Conservation (phyloP, 208 protist genomes). For the Acanthamoeba royreba region DNA sequence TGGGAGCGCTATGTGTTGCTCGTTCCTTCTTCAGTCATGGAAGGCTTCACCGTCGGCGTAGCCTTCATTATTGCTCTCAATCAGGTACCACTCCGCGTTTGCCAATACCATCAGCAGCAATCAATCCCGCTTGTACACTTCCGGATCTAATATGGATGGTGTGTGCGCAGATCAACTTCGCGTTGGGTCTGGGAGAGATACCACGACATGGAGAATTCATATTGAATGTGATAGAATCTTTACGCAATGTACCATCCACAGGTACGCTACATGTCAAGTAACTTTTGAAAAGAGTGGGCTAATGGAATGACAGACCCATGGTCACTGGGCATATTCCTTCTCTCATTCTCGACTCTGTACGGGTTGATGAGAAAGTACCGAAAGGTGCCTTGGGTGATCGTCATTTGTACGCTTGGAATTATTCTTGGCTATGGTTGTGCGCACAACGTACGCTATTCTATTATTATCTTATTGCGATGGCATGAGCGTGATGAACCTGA, state of each 20-base stretch:
- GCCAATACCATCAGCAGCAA: too few relatives aligned
- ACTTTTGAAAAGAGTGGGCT: too few relatives aligned
- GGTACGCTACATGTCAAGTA: too few relatives aligned
- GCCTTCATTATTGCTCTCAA: constrained; percentile 57
- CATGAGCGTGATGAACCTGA: too few relatives aligned
- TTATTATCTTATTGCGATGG: too few relatives aligned
- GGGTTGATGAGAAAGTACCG: constrained; percentile 33
- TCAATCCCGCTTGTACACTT: not conserved
- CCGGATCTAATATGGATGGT: not conserved
- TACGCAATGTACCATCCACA: not conserved
- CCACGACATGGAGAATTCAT: constrained; percentile 50
- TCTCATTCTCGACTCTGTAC: not conserved
- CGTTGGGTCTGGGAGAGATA: constrained; percentile 38
- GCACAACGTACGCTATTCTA: not conserved
- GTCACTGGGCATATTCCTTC: constrained; percentile 11
- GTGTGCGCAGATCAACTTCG: constrained; percentile 57
- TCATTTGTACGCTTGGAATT: constrained; percentile 50
- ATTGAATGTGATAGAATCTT: constrained; percentile 36
- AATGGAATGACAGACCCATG: not conserved
- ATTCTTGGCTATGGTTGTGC: not conserved
- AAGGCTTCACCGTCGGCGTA: constrained; percentile 59
- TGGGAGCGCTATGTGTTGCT: constrained; percentile 48
- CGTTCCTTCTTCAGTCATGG: constrained; percentile 53
- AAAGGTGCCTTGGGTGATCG: constrained; percentile 52
- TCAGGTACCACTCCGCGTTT: too few relatives aligned